These are phyloP conservation scores for Solanum sejunctum DNA, from an alignment of 257 asterid genomes.

Conservation along the genomic window DNA sequence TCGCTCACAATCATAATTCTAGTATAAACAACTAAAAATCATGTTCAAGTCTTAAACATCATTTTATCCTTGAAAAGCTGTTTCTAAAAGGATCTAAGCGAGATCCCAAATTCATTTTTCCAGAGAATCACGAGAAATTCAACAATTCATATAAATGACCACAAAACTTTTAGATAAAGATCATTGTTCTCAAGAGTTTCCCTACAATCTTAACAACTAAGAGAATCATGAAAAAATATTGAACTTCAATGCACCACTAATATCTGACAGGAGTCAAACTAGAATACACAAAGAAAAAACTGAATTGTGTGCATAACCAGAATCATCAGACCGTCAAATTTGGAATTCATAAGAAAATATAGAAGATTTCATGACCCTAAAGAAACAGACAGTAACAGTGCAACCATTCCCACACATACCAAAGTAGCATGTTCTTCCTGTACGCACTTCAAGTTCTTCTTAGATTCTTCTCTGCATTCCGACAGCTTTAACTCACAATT, in stretches of 20 bases:
- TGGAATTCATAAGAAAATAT: not conserved
- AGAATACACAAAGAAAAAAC: not conserved
- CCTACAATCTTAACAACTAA: not conserved
- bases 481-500: conserved; percentile 49
- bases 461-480: conserved; percentile 59
- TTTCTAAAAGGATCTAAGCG: not conserved
- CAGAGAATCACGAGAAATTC: not conserved
- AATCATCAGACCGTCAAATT: not conserved
- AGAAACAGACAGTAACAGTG: not conserved
- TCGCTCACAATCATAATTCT: not conserved
- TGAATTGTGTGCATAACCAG: not conserved
- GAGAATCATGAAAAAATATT: not conserved
- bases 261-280: not conserved
- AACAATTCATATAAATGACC: not conserved
- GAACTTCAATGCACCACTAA: not conserved
- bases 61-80: not conserved
- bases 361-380: not conserved
- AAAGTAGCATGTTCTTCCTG: conserved; percentile 72
- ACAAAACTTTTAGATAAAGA: not conserved
- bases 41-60: not conserved
- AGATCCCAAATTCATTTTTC: not conserved
- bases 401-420: conserved; percentile 34
- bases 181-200: not conserved
- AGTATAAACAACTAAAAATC: not conserved
- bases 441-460: conserved; percentile 42